A percentile compares a stretch with the other conserved stretches of the same genome.
These are phyloP conservation scores for Saccharomycopsis hybrid DNA, from an alignment of 1,139 yeast species.

Conservation along the genomic window DNA sequence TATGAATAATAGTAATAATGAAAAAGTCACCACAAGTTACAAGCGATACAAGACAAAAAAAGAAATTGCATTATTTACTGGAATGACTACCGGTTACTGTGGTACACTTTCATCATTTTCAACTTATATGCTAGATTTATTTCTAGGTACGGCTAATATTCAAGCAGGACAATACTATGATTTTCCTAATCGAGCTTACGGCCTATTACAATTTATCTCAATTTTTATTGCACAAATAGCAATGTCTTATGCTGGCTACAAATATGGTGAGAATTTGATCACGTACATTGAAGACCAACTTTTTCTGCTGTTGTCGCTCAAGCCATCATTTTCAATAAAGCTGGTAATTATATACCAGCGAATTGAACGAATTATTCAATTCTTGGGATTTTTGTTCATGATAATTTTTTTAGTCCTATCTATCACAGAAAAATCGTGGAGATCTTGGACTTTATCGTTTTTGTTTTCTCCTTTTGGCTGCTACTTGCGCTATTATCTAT, in stretches of 20 bases:
- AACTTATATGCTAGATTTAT: slow-evolving; percentile 57
- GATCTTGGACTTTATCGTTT: slow-evolving; percentile 56
- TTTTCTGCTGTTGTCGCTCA: slow-evolving; percentile 2
- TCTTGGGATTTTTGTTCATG: slow-evolving; percentile 33
- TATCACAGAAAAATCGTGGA: slow-evolving; percentile 39
- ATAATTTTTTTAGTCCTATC: slow-evolving; percentile 41
- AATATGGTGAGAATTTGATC: slow-evolving; percentile 35
- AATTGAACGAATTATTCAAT: slow-evolving; percentile 27
- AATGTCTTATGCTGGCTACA: slow-evolving; percentile 27
- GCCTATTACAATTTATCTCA: slow-evolving; percentile 58
- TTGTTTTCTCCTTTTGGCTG: slow-evolving; percentile 68
- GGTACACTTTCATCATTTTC: slow-evolving; percentile 86
- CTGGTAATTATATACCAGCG: no score
- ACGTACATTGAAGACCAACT: slow-evolving; percentile 14
- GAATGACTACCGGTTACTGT: slow-evolving; percentile 76
- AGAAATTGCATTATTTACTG: slow-evolving; percentile 38
- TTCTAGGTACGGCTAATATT: slow-evolving; percentile 47
- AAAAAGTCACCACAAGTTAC: no score
- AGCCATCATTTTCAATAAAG: no score
- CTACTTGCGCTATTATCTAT: slow-evolving; percentile 46
- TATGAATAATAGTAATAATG: no score
- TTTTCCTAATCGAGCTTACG: slow-evolving; percentile 71
- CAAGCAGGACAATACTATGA: slow-evolving; percentile 25
- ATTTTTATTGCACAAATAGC: slow-evolving; percentile 32
- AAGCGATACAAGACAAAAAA: slow-evolving; percentile 6